Evolutionary conservation across 163 green algal genomes (phyloP), one percentile per base, ranked within the genome.

Genomic region (Trebouxia gelatinosa): DNA sequence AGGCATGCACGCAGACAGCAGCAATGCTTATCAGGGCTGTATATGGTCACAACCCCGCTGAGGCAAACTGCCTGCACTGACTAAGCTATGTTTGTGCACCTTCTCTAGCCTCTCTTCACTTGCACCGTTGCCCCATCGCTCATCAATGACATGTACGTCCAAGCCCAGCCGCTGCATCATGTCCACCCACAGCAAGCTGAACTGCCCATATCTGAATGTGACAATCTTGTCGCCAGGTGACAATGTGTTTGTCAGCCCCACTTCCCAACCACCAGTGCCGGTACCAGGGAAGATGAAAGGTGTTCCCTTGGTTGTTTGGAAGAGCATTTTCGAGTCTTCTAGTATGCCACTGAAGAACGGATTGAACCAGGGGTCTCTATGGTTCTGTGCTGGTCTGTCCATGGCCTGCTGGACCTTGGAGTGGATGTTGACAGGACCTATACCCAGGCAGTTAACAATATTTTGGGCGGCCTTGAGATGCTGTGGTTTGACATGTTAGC

Each of bases 401-500:
- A 99, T 99, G 0, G 92, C 95, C 0, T 89, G 84, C 65, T 91
- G 80, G 28, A 99, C 95, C 13, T 85, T 78, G 2, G 98, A 92
- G 62, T 98, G 95, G 74, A 99, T 97, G 90, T 99, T 99, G 23
- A 97, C 94, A 0, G 95, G 95, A n/a, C 95, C 95, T 92, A 86
- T 64, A 74, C 3, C 48, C 48, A 59, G 48, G 26, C 19, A 23
- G 3, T 16, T 7, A 54, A 31, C 29, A 40, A 67, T 34, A 35
- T 38, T 23, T 38, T 19, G 13, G 58, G 26, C 6, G 61, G 61
- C 32, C n/a, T n/a, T n/a, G n/a, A n/a, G n/a, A n/a, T n/a, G n/a
- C n/a, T n/a, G n/a, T n/a, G n/a, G n/a, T n/a, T n/a, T 40, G 31
- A 21, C 17, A 70, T 70, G 31, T 39, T 32, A 21, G 28, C 29